phyloP scores from a whole-genome alignment of 148 eudicot genomes.

The Linanthus parryae region DNA sequence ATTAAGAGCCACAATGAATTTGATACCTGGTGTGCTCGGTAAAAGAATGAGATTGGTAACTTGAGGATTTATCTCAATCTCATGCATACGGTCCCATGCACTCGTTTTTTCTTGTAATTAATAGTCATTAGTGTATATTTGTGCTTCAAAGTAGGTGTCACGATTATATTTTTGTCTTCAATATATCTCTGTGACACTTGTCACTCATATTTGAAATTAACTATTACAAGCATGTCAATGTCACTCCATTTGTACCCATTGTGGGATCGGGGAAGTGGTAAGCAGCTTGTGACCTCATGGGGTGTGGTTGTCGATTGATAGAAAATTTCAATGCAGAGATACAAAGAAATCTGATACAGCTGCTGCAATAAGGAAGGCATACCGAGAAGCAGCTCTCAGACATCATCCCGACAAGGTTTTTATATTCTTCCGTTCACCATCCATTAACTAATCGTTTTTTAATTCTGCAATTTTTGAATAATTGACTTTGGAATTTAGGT shows the following conservation, averaged over 20 bases:
- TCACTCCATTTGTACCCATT: background rate
- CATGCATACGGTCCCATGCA: too few species aligned
- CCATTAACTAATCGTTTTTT: background rate
- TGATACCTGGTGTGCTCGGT: too few species aligned
- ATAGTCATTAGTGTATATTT: too few species aligned
- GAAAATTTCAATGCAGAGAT: slow-evolving; percentile 60
- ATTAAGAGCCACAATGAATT: too few species aligned
- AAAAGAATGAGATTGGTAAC: too few species aligned
- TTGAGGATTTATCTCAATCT: too few species aligned
- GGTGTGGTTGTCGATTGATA: too few species aligned
- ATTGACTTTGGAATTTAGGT: slow-evolving; percentile 10
- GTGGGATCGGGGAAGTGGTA: background rate
- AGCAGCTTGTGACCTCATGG: background rate
- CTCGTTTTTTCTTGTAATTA: too few species aligned
- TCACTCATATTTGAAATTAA: too few species aligned
- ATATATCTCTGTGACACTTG: slow-evolving; percentile 3
- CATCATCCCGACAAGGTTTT: slow-evolving; percentile 99
- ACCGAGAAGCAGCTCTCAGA: slow-evolving; percentile 85
- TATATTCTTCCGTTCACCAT: slow-evolving; percentile 11
- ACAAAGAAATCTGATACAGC: slow-evolving; percentile 57
- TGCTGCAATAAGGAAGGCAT: slow-evolving; percentile 89
- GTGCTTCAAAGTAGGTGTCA: too few species aligned
- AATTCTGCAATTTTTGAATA: background rate
- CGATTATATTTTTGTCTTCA: background rate
- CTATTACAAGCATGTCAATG: background rate